Base-by-base conservation (phyloP, 2,329 filamentous ascomycete genomes). In the Colletotrichum tabaci region DNA sequence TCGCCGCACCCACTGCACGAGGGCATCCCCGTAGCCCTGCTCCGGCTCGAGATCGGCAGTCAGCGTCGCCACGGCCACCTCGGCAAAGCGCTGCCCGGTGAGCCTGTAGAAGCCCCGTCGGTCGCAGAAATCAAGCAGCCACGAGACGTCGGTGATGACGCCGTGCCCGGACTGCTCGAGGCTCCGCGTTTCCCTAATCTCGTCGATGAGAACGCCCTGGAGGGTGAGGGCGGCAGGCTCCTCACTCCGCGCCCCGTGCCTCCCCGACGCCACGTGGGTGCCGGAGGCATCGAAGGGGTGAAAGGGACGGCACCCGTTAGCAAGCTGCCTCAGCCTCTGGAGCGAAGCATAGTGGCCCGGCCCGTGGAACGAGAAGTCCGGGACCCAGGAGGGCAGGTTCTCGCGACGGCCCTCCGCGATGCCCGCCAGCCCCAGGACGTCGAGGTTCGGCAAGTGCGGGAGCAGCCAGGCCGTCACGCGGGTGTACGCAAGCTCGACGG, bases 381-480 rank as follows among this genome's bases (percentile, higher is more conserved):
- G 67, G 10, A 70, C 56, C 67, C 67, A 70, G 3, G 67, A 70
- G 3, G 67, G 67, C 21, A 70, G 38, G 4, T 16, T 56, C 23
- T 50, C 18, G 7, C 46, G 46, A 15, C 66, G 56, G 2, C 52
- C 61, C 30, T 56, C 4, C 4, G 62, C 47, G 12, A 66, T 21
- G n/a, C 65, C 50, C 3, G 68, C 57, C 16, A 71, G 44, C 4
- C 64, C 65, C 16, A 68, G 40, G 2, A 68, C 30, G 16, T 71
- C 68, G 4, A 71, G 42, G 12, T 67, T 71, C n/a, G 68, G 65
- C 8, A 71, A 40, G 16, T 58, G 57, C 1, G 16, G 38, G 1
- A 71, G 30, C 21, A 68, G 58, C 64, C 64, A 67, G 2, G 23
- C 21, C 26, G 58, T 35, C 2, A 68, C 65, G 12, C 58, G 26